These are phyloP conservation scores for Cordyceps farinosa DNA, from an alignment of 2,329 filamentous ascomycete genomes.

Conservation along the genomic window DNA sequence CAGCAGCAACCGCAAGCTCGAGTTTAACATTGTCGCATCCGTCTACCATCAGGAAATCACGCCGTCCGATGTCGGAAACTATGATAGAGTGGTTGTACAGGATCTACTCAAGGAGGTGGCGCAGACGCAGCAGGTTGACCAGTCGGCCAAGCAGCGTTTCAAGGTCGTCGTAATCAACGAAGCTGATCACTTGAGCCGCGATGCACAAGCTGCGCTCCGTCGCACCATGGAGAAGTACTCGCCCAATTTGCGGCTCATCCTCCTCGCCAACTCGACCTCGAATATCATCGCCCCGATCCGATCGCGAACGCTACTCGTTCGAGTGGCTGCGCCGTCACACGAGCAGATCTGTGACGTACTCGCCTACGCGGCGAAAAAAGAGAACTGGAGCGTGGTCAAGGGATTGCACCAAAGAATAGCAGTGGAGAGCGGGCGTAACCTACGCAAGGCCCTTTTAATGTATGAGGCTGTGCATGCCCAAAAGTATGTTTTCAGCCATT, in stretches of 20 bases:
- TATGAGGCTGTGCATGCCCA: constrained; percentile 96
- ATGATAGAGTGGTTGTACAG: constrained; percentile 93
- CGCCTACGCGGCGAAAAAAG: constrained; percentile 66
- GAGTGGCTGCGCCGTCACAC: constrained; percentile 85
- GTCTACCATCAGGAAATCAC: constrained; percentile 99
- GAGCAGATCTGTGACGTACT: constrained; percentile 79
- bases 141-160: constrained; percentile 84
- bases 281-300: constrained; percentile 99
- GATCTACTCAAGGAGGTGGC: constrained; percentile 96
- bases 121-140: constrained; percentile 98
- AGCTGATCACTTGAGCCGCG: constrained; percentile 87
- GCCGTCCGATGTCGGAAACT: constrained; percentile 92
- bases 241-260: constrained; percentile 84
- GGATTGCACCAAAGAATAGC: constrained; percentile 82
- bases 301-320: constrained; percentile 83
- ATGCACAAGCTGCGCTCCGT: constrained; percentile 91
- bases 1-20: constrained; percentile 90
- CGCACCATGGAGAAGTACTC: constrained; percentile 99
- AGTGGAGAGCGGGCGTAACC: constrained; percentile 82
- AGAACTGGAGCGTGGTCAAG: constrained; percentile 75
- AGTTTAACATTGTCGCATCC: constrained; percentile 98
- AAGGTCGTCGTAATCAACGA: constrained; percentile 99
- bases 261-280: constrained; percentile 92
- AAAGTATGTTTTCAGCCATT: constrained; percentile 60
- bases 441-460: constrained; percentile 89